These are phyloP conservation scores for Aspergillus mulundensis DNA, from an alignment of 495 filamentous ascomycete genomes.

Conservation along the genomic window DNA sequence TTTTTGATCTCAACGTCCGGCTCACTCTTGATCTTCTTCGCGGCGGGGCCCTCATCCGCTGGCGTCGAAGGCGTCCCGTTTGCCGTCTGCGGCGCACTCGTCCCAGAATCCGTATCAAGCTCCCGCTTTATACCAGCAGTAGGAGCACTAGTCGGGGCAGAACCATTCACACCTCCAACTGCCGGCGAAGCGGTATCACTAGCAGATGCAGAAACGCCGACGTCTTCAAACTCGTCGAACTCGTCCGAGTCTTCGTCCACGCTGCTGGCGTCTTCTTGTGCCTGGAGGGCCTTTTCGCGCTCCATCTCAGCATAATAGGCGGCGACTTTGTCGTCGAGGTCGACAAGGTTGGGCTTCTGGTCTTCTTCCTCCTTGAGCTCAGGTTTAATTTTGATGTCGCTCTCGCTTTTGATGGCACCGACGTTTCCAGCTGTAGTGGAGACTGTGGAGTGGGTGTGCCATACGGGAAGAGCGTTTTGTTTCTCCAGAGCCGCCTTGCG, in stretches of 20 bases:
- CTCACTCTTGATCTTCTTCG: slow-evolving; percentile 43
- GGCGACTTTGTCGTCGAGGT: slow-evolving; percentile 46
- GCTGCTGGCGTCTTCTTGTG: slow-evolving; percentile 42
- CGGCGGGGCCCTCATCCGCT: slow-evolving; percentile 36
- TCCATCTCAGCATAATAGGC: slow-evolving; percentile 52
- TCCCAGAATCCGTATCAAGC: slow-evolving; percentile 39
- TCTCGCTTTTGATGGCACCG: slow-evolving; percentile 31
- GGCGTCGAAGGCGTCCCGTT: slow-evolving; percentile 39
- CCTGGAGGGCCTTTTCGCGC: slow-evolving; percentile 45
- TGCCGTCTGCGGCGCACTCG: slow-evolving; percentile 39
- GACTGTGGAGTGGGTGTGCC: slow-evolving; percentile 88
- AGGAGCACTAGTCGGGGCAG: slow-evolving; percentile 31
- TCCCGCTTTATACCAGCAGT: slow-evolving; percentile 36
- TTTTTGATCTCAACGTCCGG: slow-evolving; percentile 28
- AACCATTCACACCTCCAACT: slow-evolving; percentile 10
- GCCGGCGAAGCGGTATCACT: slow-evolving; percentile 39
- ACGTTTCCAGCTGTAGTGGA: slow-evolving; percentile 24
- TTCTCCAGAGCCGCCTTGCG: slow-evolving; percentile 69
- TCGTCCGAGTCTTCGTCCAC: slow-evolving; percentile 48
- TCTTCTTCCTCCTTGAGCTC: slow-evolving; percentile 52
- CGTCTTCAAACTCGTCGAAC: slow-evolving; percentile 49
- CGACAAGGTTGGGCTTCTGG: slow-evolving; percentile 44
- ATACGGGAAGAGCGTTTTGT: slow-evolving; percentile 83
- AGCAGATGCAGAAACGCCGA: slow-evolving; percentile 35
- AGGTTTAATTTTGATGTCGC: slow-evolving; percentile 36